Percentiles rank a stretch among this genome's conserved stretches.
Conservation (phyloP, 345 rosid species). For the Erysimum cheiranthoides region DNA sequence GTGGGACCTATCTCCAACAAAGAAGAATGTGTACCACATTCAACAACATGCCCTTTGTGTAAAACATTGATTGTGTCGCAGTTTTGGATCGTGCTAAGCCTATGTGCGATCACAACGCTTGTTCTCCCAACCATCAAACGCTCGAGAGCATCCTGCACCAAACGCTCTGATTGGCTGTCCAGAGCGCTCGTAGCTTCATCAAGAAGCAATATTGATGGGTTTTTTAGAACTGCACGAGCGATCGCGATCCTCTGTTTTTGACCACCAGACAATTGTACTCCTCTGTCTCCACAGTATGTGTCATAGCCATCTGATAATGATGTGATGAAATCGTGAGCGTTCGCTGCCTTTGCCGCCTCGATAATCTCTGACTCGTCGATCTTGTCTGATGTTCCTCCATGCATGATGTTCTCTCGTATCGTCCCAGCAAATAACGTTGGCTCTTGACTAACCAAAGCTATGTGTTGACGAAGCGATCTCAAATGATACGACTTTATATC, state of each 20-base stretch:
- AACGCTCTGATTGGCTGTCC: constrained; percentile 66
- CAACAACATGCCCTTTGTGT: constrained; percentile 54
- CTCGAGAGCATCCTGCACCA: constrained; percentile 65
- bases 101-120: constrained; percentile 69
- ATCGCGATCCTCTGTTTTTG: constrained; percentile 56
- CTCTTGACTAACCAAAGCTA: constrained; percentile 54
- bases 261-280: constrained; percentile 47
- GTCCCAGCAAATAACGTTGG: constrained; percentile 42
- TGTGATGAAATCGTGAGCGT: constrained; percentile 64
- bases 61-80: constrained; percentile 49
- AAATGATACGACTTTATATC: constrained; percentile 61
- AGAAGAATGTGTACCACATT: constrained; percentile 62
- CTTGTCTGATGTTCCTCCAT: not conserved
- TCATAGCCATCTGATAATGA: constrained; percentile 56
- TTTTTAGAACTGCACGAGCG: constrained; percentile 62
- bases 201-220: constrained; percentile 46
- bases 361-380: constrained; percentile 54
- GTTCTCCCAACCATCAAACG: constrained; percentile 70
- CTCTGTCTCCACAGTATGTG: constrained; percentile 62
- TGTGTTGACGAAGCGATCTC: constrained; percentile 50
- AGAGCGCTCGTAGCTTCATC: constrained; percentile 60
- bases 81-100: constrained; percentile 19
- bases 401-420: not conserved
- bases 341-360: constrained; percentile 36
- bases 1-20: constrained; percentile 54